Conservation (phyloP, 441 rosid species). For the Geranium incanum region DNA sequence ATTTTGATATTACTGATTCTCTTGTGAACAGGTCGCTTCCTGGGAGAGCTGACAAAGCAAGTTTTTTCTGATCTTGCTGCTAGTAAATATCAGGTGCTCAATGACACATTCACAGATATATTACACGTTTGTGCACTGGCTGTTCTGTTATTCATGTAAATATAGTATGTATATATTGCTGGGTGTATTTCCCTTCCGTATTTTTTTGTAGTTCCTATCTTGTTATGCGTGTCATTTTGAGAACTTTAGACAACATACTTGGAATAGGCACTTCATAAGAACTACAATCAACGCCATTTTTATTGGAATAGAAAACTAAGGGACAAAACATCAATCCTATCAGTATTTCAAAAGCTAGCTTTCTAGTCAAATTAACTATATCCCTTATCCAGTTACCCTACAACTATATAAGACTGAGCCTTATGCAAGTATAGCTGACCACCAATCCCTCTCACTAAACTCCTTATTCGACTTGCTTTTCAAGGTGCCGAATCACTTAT, state of each 20-base stretch:
- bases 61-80: constrained; percentile 85
- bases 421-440: too few relatives aligned
- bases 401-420: too few relatives aligned
- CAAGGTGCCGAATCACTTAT: neutral
- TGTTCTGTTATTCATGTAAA: neutral
- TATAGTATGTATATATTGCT: neutral
- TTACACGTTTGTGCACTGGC: neutral
- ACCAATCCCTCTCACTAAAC: neutral
- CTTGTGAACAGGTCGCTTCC: constrained; percentile 72
- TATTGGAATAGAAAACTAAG: too few relatives aligned
- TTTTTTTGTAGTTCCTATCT: neutral
- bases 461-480: neutral
- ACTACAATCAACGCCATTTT: neutral
- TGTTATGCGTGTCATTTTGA: neutral
- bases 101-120: neutral
- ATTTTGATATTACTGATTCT: neutral
- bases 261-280: neutral
- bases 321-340: too few relatives aligned
- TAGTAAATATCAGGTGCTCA: constrained; percentile 83
- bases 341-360: too few relatives aligned
- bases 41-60: constrained; percentile 86
- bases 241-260: neutral
- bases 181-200: neutral
- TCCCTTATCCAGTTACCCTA: too few relatives aligned
- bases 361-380: too few relatives aligned